Evolutionary conservation across 2,329 filamentous ascomycete species (phyloP).

Genomic region (Penicillium hordei): DNA sequence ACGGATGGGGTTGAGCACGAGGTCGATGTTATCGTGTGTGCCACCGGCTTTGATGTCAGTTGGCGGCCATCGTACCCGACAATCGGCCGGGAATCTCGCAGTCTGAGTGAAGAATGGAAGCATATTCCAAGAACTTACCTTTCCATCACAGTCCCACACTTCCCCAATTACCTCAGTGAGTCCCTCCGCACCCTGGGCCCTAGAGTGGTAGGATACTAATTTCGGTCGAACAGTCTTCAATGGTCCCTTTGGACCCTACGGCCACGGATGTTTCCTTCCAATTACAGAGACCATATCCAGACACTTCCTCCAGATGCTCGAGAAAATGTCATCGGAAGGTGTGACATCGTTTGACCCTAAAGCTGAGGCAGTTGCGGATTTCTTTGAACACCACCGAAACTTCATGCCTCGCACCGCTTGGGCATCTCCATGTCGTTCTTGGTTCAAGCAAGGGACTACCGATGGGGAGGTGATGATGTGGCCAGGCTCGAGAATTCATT

Average conservation of each 20-base stretch:
- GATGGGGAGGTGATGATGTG: slow-evolving; percentile 21
- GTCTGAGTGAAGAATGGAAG: slow-evolving; percentile 11
- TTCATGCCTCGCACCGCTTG: slow-evolving; percentile 19
- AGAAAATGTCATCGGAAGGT: slow-evolving; percentile 23
- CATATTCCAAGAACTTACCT: slow-evolving; percentile 17
- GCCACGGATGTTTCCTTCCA: slow-evolving; percentile 30
- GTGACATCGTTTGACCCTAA: slow-evolving; percentile 13
- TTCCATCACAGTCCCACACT: slow-evolving; percentile 18
- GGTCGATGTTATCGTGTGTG: slow-evolving; percentile 21
- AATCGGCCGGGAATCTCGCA: slow-evolving; percentile 1
- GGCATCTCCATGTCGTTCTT: slow-evolving; percentile 16
- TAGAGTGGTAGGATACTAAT: background rate
- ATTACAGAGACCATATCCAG: slow-evolving; percentile 23
- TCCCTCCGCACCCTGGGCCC: background rate
- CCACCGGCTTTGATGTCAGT: slow-evolving; percentile 14
- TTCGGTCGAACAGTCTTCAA: slow-evolving; percentile 13
- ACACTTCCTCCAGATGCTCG: slow-evolving; percentile 25
- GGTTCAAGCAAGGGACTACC: slow-evolving; percentile 19
- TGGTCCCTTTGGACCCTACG: slow-evolving; percentile 27
- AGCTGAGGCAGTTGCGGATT: slow-evolving; percentile 13
- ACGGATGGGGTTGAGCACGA: slow-evolving; percentile 17
- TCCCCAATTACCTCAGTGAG: slow-evolving; percentile 31
- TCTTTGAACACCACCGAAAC: slow-evolving; percentile 12
- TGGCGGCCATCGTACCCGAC: slow-evolving; percentile 6
- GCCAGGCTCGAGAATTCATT: slow-evolving; percentile 26